Conservation (phyloP, 106 monocot species). For the Gastrodia elata region DNA sequence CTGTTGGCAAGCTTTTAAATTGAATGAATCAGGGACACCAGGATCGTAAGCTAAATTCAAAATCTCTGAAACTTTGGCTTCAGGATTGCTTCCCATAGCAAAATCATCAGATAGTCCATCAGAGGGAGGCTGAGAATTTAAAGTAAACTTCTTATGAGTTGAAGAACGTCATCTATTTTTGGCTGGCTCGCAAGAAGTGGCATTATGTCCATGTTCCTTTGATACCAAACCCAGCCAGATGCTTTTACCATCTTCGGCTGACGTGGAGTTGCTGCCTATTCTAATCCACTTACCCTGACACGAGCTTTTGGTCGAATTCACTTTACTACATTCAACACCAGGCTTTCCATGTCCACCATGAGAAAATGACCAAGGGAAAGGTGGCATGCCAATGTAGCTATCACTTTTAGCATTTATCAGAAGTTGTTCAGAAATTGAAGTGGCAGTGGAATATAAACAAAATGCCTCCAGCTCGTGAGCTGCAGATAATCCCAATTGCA, state of each 20-base stretch:
- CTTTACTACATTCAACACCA: constrained; percentile 42
- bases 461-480: constrained; percentile 35
- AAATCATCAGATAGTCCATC: constrained; percentile 6
- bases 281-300: constrained; percentile 63
- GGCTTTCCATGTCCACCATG: constrained; percentile 36
- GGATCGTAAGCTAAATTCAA: constrained; percentile 1
- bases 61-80: constrained; percentile 7
- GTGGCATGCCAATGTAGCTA: constrained; percentile 33
- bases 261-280: constrained; percentile 27
- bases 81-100: constrained; percentile 2
- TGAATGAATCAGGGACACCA: constrained; percentile 4
- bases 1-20: constrained; percentile 8
- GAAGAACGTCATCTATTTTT: constrained; percentile 32
- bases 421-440: constrained; percentile 9
- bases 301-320: constrained; percentile 21
- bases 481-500: constrained; percentile 44
- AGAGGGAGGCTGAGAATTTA: constrained; percentile 5
- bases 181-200: constrained; percentile 19
- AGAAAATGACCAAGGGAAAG: constrained; percentile 73
- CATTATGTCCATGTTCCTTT: constrained; percentile 7
- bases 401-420: constrained; percentile 2
- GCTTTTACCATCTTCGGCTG: constrained; percentile 10
- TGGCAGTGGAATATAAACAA: constrained; percentile 15
- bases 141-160: constrained; percentile 15
- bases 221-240: constrained; percentile 20